Evolutionary conservation across 768 basidiomycete species (phyloP), one percentile per base, ranked within the genome.

Genomic region (Boletus patriciae): DNA sequence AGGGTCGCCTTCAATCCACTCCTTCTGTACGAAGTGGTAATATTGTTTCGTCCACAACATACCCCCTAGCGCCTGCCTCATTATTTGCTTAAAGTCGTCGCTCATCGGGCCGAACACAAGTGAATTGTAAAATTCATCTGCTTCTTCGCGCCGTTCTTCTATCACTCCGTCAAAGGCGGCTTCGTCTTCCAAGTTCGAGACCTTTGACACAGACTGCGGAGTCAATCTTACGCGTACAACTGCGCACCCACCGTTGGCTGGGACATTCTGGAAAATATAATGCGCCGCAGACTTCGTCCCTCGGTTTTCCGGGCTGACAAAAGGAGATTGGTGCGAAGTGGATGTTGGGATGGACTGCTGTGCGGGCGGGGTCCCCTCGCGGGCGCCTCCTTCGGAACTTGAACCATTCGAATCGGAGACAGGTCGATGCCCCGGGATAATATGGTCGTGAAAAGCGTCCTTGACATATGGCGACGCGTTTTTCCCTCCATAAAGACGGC

Each of bases 1-100:
- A 4, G 94, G 88, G 75, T 99, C 97, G 31, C 97, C 97, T 57
- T 92, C 86, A 49, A 96, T 80, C 97, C 97, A 99, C 58, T 96
- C 90, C 67, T 90, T 90, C 73, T 98, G 95, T 57, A 98, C 86
- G 74, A 98, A 98, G 70, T 90, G 82, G 76, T 98, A 99, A 73
- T 86, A 92, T 68, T 98, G 97, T 76, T 98, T 99, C 45, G 92
- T 94, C 96, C 97, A 98, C 50, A 99, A 76, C 97, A 99, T 98
- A 12, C 97, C 97, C 21, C 86, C 86, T 47, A 99, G 75, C 21
- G 95, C 97, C 74, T 98, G 97, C 59, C 97, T 80, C 92, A 92
- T 97, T 62, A 99, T 90, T 72, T 96, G 95, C 70, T 86, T 87
- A 64, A 98, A 76, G 74, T 99, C 97, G 56, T 97, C 93, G 65